Evolutionary conservation across 2,329 filamentous ascomycete species (phyloP), one percentile per base, ranked within the genome.

Genomic region (Aspergillus sp.): DNA sequence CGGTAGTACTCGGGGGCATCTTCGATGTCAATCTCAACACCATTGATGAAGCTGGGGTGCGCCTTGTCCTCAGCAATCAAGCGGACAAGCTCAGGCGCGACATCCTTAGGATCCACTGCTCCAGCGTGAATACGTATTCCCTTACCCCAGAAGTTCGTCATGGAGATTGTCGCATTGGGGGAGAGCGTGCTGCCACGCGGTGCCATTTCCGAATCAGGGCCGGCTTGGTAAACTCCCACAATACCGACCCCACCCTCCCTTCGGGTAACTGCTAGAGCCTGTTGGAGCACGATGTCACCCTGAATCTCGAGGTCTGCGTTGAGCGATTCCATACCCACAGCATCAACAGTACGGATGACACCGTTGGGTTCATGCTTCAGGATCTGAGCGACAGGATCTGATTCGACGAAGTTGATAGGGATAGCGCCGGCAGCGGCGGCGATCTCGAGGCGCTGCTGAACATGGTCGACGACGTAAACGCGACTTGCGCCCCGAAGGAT

Each of bases 391-490:
- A 45, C 40, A 0, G 79, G 76, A 52, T 84, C 79, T 8, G 72
- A 70, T 42, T 79, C 73, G 11, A 62, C 72, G 56, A 85, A 84
- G 53, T 84, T 74, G 33, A 86, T 75, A 0, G 79, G 72, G 2
- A 75, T 75, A 48, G 76, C 79, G 0, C 79, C 79, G 32, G 53
- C 51, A 58, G 80, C 81, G 57, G 76, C 69, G 0, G 81, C 82
- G 1, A 74, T 71, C n/a, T 74, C 65, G 5, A 85, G 62, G 10
- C 81, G 70, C 53, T 82, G 78, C 1, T 71, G 68, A 0, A 84
- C 81, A 26, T 76, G 73, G 50, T 85, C 82, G 2, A 86, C 77
- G 1, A 81, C 75, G 45, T 71, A 85, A 0, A 85, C 77, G 9
- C 67, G 72, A 9, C 73, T 77, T 1, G 82, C 82, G 1, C 81